These are phyloP conservation scores for Massospora cicadina DNA, from an alignment of 371 early-diverging fungal genomes.

Conservation along the genomic window DNA sequence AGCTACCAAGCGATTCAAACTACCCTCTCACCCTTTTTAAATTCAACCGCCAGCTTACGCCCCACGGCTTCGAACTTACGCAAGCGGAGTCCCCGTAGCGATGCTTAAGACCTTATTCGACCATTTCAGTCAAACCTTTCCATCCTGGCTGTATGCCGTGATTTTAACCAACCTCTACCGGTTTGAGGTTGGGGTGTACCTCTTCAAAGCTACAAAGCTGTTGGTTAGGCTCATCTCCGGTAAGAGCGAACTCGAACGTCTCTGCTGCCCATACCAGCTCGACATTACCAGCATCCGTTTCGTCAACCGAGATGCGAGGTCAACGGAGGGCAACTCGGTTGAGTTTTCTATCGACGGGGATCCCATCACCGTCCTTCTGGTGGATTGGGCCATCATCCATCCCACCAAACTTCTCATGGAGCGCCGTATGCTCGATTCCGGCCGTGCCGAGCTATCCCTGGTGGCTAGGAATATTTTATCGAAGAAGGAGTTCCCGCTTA, in stretches of 20 bases:
- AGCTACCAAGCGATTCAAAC: no score
- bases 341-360: neutral
- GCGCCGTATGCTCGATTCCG: constrained; percentile 21
- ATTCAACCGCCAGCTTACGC: no score
- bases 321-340: neutral
- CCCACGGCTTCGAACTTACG: no score
- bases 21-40: no score
- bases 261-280: neutral
- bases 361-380: neutral
- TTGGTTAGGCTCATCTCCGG: neutral
- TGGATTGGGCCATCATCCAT: neutral
- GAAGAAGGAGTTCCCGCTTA: constrained; percentile 25
- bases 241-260: neutral
- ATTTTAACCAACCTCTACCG: neutral
- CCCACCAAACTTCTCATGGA: constrained; percentile 15
- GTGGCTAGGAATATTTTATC: constrained; percentile 18
- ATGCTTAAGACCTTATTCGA: neutral
- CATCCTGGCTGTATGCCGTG: neutral
- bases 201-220: neutral
- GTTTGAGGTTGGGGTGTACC: neutral
- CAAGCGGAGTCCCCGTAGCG: no score
- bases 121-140: neutral
- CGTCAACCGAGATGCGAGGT: neutral
- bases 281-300: neutral
- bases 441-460: constrained; percentile 17